Conservation (phyloP, 352 stramenopile species). For the Phytophthora rubi region DNA sequence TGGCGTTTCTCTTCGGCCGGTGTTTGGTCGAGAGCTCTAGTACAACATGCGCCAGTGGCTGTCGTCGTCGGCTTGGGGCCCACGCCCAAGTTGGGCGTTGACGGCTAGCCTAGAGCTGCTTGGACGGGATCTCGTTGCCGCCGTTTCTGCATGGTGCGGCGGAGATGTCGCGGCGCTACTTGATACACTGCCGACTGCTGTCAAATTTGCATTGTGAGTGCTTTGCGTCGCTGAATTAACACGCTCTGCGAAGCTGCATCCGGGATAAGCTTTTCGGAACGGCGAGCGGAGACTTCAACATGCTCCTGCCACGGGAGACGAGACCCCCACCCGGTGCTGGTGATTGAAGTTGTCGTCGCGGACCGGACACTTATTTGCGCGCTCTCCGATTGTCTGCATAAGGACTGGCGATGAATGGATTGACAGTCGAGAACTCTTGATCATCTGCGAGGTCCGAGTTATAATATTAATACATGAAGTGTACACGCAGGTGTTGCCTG, state of each 20-base stretch:
- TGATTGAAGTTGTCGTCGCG: constrained; percentile 26
- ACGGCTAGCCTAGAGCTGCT: neutral
- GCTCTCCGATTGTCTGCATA: constrained; percentile 17
- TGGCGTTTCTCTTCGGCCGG: constrained; percentile 20
- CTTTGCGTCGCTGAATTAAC: constrained; percentile 11
- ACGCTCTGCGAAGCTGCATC: constrained; percentile 4
- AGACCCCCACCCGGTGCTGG: constrained; percentile 1
- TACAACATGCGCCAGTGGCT: constrained; percentile 24
- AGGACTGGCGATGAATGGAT: constrained; percentile 16
- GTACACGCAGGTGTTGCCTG: neutral
- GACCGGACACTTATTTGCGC: constrained; percentile 13
- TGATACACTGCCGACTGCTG: neutral
- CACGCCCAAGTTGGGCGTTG: neutral
- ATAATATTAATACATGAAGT: neutral
- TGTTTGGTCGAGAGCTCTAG: constrained; percentile 20
- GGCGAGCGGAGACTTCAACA: constrained; percentile 27
- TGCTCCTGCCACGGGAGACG: constrained; percentile 20
- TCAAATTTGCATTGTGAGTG: neutral
- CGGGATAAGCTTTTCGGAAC: constrained; percentile 24
- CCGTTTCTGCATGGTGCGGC: constrained; percentile 1
- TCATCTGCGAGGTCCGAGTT: constrained; percentile 15
- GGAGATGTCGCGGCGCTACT: neutral
- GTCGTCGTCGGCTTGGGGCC: constrained; percentile 7
- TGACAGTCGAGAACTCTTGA: constrained; percentile 16
- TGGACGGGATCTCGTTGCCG: constrained; percentile 1